Base-by-base conservation (phyloP, 352 stramenopile species). In the Phytophthora cryptogea region DNA sequence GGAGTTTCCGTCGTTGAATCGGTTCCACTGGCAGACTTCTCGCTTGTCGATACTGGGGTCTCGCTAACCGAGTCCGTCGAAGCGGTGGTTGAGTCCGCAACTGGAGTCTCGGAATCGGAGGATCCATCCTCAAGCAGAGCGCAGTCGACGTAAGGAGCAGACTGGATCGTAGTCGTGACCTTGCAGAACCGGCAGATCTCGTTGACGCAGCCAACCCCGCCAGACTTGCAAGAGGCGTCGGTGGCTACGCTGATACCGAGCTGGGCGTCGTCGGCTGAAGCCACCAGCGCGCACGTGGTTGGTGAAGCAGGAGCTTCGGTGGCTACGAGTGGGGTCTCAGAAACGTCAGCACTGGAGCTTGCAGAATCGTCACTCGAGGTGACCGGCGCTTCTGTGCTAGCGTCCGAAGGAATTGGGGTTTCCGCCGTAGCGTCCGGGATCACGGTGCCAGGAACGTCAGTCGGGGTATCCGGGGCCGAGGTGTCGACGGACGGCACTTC, bases 121-220 rank as follows among this genome's bases (percentile, higher is more conserved):
- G 46, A 55, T 5, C 51, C 16, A 35, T 10, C 14, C 46, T 32
- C 10, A 10, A 67, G 45, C 31, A 44, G 48, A 7, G 39, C 53
- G 26, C 66, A 74, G 20, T 63, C 51, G 1, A 62, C 31, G 20
- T 74, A 56, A 35, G 40, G 54, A 46, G 41, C 45, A 8, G 68
- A 77, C 27, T 68, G 49, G 0, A 55, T 33, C 1, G 64, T 66
- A 3, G 61, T 59, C 0, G 43, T 53, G 10, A 55, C 30, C 31
- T 81, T 79, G 60, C 72, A 83, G 44, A 77, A 80, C 20, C 74
- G 74, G 57, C 74, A 83, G 11, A 80, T 54, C 16, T 57, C 44
- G 11, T 70, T 55, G 8, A 79, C 64, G 35, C 74, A 83, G 5
- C 74, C 74, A 13, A 74, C 36, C 2, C 74, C 74, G 11, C 71